phyloP scores from a whole-genome alignment of 1,139 yeast species.

The Hyphopichia khmerensis region DNA sequence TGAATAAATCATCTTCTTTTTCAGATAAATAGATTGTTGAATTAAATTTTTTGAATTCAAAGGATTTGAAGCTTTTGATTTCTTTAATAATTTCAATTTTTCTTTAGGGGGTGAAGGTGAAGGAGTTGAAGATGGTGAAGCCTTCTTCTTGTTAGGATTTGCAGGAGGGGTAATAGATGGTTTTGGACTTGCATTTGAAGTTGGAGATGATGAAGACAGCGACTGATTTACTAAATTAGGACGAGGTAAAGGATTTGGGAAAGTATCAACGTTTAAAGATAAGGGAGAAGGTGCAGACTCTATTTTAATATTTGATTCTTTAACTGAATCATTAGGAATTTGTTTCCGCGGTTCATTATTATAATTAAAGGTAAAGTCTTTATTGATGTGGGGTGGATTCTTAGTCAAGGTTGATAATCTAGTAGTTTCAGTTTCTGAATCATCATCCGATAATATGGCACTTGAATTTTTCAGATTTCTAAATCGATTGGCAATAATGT shows the following conservation, averaged over 20 bases:
- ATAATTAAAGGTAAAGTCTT: not conserved
- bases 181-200: not conserved
- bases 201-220: not conserved
- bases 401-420: too few relatives aligned
- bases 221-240: not conserved
- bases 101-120: conserved; percentile 1
- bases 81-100: not conserved
- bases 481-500: conserved; percentile 3
- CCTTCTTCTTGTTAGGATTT: not conserved
- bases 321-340: not conserved
- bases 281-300: conserved; percentile 1
- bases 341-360: too few relatives aligned
- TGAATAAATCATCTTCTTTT: conserved; percentile 32
- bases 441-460: conserved; percentile 36
- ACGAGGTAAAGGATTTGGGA: not conserved
- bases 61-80: not conserved
- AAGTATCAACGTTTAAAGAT: not conserved
- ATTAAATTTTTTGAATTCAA: conserved; percentile 10
- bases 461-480: conserved; percentile 9
- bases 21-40: conserved; percentile 25
- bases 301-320: not conserved
- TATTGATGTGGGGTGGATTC: not conserved
- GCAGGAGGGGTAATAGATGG: not conserved
- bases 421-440: conserved; percentile 26
- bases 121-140: not conserved